A percentile compares a stretch with the other conserved stretches of the same genome.
These are phyloP conservation scores for Psilocybe sp. DNA, from an alignment of 768 basidiomycete genomes.

Conservation along the genomic window DNA sequence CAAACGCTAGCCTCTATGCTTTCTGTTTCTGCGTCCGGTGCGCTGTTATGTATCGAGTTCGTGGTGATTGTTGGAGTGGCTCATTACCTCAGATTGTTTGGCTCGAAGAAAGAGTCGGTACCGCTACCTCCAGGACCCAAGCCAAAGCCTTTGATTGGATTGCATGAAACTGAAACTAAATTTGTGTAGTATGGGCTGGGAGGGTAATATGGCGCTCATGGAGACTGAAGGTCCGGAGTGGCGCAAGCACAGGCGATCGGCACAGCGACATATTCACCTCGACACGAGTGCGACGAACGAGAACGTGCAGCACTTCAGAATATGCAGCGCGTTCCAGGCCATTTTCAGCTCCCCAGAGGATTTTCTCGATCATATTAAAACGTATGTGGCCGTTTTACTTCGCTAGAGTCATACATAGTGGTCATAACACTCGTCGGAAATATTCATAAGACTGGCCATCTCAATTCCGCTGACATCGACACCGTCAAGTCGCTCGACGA, in stretches of 20 bases:
- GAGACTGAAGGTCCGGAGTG: constrained; percentile 30
- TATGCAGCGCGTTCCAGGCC: constrained; percentile 24
- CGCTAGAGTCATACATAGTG: too few species aligned
- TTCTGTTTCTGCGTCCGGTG: too few species aligned
- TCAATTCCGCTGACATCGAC: constrained; percentile 7
- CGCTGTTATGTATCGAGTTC: too few species aligned
- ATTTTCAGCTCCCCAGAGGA: constrained; percentile 16
- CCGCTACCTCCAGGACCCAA: constrained; percentile 20
- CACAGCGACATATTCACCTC: constrained; percentile 30
- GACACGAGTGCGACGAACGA: constrained; percentile 22
- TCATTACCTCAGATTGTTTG: too few species aligned
- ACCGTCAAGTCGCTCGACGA: constrained; percentile 9
- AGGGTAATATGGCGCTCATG: constrained; percentile 30
- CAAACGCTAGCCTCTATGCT: too few species aligned
- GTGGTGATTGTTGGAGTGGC: too few species aligned
- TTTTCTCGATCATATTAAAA: constrained; percentile 9
- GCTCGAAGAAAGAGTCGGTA: not conserved
- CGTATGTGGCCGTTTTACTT: constrained; percentile 6
- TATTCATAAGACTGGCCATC: constrained; percentile 1
- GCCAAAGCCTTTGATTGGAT: constrained; percentile 22
- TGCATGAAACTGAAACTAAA: not conserved
- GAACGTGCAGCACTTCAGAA: constrained; percentile 23
- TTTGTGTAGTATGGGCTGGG: constrained; percentile 29
- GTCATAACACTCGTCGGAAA: too few species aligned
- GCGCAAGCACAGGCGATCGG: constrained; percentile 32